Conservation (phyloP, 2,329 filamentous ascomycete species). For the Ophioceras dolichostomum region DNA sequence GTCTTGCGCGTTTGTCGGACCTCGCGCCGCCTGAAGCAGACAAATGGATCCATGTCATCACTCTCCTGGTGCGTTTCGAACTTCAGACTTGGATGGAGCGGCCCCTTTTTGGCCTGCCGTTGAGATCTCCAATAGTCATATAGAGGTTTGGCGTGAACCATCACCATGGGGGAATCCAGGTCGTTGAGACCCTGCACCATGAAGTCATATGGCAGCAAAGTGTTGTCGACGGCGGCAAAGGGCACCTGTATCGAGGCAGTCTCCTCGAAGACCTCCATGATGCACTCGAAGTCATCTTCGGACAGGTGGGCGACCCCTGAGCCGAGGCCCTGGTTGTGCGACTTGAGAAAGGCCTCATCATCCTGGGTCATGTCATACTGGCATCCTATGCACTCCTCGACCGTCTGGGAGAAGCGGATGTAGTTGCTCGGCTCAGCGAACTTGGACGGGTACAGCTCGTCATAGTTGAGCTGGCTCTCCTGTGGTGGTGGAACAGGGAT, state of each 20-base stretch:
- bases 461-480: conserved; percentile 65
- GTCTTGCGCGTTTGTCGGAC: conserved; percentile 93
- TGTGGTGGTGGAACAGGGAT: conserved; percentile 55
- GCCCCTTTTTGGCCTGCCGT: conserved; percentile 54
- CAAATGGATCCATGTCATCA: conserved; percentile 92
- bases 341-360: conserved; percentile 74
- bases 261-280: conserved; percentile 92
- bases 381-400: conserved; percentile 85
- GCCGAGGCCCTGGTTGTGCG: conserved; percentile 68
- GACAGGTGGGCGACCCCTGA: conserved; percentile 55
- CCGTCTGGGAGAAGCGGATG: conserved; percentile 94
- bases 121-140: conserved; percentile 83
- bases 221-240: conserved; percentile 81
- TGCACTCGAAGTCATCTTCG: conserved; percentile 84
- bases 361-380: conserved; percentile 92
- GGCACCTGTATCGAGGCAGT: conserved; percentile 74
- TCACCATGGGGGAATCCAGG: conserved; percentile 33
- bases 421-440: conserved; percentile 85
- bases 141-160: conserved; percentile 58
- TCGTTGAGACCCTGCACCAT: conserved; percentile 57
- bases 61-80: conserved; percentile 91
- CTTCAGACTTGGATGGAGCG: conserved; percentile 70
- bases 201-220: conserved; percentile 64
- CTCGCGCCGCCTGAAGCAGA: conserved; percentile 93
- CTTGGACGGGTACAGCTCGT: conserved; percentile 66